Conservation (phyloP, 2,329 filamentous ascomycete species). For the Scortechinia acanthostroma region DNA sequence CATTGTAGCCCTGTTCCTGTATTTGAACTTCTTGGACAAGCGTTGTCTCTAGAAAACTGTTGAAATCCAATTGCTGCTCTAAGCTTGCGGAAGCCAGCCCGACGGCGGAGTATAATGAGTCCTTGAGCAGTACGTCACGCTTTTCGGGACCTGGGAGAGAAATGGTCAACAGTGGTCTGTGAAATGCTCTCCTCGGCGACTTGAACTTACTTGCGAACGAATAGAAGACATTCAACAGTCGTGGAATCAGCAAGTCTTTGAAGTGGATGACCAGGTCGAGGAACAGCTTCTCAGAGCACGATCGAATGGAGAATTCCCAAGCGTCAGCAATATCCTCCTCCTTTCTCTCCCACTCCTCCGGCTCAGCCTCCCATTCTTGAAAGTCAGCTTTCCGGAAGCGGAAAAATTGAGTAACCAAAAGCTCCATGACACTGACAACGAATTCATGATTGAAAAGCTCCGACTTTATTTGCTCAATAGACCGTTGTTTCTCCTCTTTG, state of each 20-base stretch:
- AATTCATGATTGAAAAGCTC: slow-evolving; percentile 48
- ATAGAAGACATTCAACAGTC: slow-evolving; percentile 53
- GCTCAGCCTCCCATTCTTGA: slow-evolving; percentile 60
- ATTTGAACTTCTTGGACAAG: slow-evolving; percentile 50
- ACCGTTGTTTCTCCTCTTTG: slow-evolving; percentile 28
- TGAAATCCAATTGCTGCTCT: slow-evolving; percentile 53
- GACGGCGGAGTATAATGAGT: slow-evolving; percentile 61
- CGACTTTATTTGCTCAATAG: slow-evolving; percentile 43
- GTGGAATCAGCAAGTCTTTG: slow-evolving; percentile 53
- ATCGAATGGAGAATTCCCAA: slow-evolving; percentile 61
- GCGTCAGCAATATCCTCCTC: slow-evolving; percentile 56
- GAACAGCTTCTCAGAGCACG: slow-evolving; percentile 63
- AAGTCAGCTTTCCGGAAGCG: slow-evolving; percentile 53
- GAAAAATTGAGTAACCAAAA: slow-evolving; percentile 58
- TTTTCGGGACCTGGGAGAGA: too few relatives aligned
- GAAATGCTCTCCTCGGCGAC: too few relatives aligned
- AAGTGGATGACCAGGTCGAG: slow-evolving; percentile 62
- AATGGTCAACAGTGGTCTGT: too few relatives aligned
- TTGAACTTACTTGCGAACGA: slow-evolving; percentile 46
- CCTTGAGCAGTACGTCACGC: slow-evolving; percentile 51
- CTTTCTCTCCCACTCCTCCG: slow-evolving; percentile 62
- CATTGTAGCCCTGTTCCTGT: slow-evolving; percentile 32
- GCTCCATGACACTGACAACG: slow-evolving; percentile 52
- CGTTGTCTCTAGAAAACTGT: slow-evolving; percentile 48
- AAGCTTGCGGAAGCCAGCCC: slow-evolving; percentile 55